Evolutionary conservation across 2,329 filamentous ascomycete genomes (phyloP).

Genomic region (Colletotrichum sojae): DNA sequence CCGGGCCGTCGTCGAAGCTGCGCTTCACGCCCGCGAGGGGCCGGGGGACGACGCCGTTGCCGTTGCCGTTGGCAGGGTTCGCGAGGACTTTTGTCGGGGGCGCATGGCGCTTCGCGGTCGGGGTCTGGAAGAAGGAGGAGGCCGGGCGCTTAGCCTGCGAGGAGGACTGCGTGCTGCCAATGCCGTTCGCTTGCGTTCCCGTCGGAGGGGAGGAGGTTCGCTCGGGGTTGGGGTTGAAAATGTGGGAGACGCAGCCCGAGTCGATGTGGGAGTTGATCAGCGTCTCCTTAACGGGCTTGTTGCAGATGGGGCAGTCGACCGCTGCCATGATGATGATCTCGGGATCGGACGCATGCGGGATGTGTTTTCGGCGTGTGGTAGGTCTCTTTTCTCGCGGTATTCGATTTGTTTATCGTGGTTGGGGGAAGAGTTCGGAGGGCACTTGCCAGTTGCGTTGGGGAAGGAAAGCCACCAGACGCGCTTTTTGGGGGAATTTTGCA

Average conservation of each 20-base stretch:
- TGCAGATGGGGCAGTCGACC: slow-evolving; percentile 87
- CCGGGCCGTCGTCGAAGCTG: slow-evolving; percentile 68
- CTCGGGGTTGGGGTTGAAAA: slow-evolving; percentile 71
- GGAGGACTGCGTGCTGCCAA: slow-evolving; percentile 48
- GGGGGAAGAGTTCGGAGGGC: neutral
- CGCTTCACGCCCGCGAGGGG: slow-evolving; percentile 62
- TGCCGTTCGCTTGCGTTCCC: slow-evolving; percentile 43
- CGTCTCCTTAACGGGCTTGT: slow-evolving; percentile 76
- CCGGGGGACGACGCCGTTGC: slow-evolving; percentile 43
- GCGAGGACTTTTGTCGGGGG: slow-evolving; percentile 50
- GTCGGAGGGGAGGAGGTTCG: slow-evolving; percentile 46
- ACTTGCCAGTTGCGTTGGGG: neutral
- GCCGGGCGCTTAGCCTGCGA: slow-evolving; percentile 65
- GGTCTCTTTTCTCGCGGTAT: neutral
- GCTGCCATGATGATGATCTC: slow-evolving; percentile 41
- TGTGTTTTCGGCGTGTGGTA: neutral
- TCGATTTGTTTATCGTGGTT: neutral
- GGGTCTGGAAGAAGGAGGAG: slow-evolving; percentile 74
- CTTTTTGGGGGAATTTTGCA: slow-evolving; percentile 18
- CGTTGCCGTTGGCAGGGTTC: slow-evolving; percentile 55
- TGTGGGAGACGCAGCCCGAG: slow-evolving; percentile 79
- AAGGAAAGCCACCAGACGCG: slow-evolving; percentile 21
- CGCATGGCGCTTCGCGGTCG: slow-evolving; percentile 69
- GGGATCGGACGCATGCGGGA: slow-evolving; percentile 10
- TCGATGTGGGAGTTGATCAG: slow-evolving; percentile 95